Evolutionary conservation across 2,329 filamentous ascomycete species (phyloP), one percentile per base, ranked within the genome.

Genomic region (Aureobasidium melanogenum): DNA sequence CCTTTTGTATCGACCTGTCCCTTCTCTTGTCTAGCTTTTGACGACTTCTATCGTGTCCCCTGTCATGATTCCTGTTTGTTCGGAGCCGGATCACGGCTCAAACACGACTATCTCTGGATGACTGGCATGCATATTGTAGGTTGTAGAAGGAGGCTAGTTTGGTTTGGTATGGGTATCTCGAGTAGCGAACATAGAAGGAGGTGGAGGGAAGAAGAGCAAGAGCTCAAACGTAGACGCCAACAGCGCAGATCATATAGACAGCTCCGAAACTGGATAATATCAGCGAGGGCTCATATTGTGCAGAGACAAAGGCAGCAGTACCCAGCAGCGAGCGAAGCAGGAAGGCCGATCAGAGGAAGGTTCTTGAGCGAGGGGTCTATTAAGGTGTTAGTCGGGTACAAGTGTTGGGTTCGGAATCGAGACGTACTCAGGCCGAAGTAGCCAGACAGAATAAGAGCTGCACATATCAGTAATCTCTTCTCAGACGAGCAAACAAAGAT

Each of bases 201-300:
- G 44, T 30, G 43, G 24, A 8, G 17, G 24, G 36, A 38, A 39
- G 38, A 32, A 14, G 26, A 24, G 46, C 46, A 46, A 46, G n/a
- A 14, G 38, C 48, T 77, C 84, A 99, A 75, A 99, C 91, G 86
- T 99, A 97, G 72, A 99, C 94, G 74, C 94, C 94, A 73, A 94
- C 94, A 63, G 92, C 94, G 77, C 94, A 99, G 78, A 99, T 97
- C 88, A 97, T 96, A 78, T 94, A 97, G 48, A 99, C 91, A 55
- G 93, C 88, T 69, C 94, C 94, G 75, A 96, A 89, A 55, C 93
- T 97, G 71, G 12, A 26, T 30, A 22, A 17, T 41, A 28, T 65
- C 43, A 63, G 34, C 62, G 46, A 36, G 22, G 62, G 67, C 44
- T 63, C 47, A 50, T 46, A 44, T 12, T 14, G 9, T 15, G 17